Base-by-base conservation (phyloP, 345 rosid species). In the Dovyalis caffra region DNA sequence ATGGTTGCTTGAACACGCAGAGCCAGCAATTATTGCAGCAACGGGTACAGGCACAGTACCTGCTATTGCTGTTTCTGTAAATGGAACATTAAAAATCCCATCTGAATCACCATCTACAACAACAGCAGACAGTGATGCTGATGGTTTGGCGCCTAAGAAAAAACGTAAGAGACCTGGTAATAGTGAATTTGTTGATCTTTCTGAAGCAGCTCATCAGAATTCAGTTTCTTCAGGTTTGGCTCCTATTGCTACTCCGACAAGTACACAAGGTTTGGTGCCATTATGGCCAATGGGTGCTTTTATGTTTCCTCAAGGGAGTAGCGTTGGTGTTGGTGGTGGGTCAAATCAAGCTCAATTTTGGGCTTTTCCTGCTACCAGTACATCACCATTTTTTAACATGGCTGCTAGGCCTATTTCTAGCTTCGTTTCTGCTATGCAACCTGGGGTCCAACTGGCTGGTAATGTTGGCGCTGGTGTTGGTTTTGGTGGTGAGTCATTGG, bases 41-140 rank as follows among this genome's bases (percentile, higher is more conserved):
- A 93, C 97, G 0, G 94, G 92, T 2, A 87, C 90, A 1, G 93
- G 97, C 0, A 91, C 94, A 0, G 82, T 88, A 34, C 98, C 97
- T 23, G 93, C 98, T 3, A 93, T 93, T 32, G 97, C 94, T 29
- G 92, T 93, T 1, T 88, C 94, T 4, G 87, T 90, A 20, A 90
- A 88, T 66, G 92, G 92, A 6, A 79, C 91, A 3, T 85, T 91
- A 5, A 93, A 91, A 70, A 88, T 93, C 60, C 97, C 91, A 20
- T 85, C 88, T 10, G 74, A 76, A 7, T 76, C 91, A 3, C 69
- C 89, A 1, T 78, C 80, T 11, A 77, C 70, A 38, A 75, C 71
- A 2, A 20, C 82, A 6, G 77, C 74, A 34, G 80, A 75, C 37
- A 86, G 68, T 8, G 28, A 82, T 8, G 77, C 68, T 57, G 80